Conservation (phyloP, 805 yeast genomes). For the Pachysolen tannophilus region DNA sequence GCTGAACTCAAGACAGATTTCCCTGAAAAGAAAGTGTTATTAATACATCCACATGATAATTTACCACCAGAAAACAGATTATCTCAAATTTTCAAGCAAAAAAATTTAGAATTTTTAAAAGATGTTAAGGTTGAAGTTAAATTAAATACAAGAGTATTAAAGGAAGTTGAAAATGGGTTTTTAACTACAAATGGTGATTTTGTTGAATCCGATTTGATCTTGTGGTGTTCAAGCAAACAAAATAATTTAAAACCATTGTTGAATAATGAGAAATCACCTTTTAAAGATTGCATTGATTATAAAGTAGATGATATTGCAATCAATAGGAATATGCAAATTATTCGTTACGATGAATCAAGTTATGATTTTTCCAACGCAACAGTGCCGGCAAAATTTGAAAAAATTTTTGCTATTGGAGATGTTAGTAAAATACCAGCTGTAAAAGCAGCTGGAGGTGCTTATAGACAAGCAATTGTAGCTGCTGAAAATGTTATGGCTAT, state of each 20-base stretch:
- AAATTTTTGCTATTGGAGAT: conserved; percentile 31
- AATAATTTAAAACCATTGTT: conserved; percentile 25
- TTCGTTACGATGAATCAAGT: conserved; percentile 10
- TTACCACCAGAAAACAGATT: conserved; percentile 35
- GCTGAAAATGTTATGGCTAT: too few relatives aligned
- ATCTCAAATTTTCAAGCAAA: conserved; percentile 15
- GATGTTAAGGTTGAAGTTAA: neutral
- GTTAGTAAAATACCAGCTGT: conserved; percentile 26
- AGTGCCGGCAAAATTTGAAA: conserved; percentile 12
- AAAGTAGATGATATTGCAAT: conserved; percentile 15
- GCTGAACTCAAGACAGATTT: conserved; percentile 35
- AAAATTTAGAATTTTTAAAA: neutral
- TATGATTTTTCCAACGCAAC: conserved; percentile 8
- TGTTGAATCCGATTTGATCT: conserved; percentile 22
- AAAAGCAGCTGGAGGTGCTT: conserved; percentile 34
- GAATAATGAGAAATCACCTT: conserved; percentile 11
- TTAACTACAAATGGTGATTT: conserved; percentile 16
- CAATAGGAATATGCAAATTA: conserved; percentile 16
- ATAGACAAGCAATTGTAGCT: conserved; percentile 18
- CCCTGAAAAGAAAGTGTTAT: conserved; percentile 27
- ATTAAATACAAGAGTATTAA: conserved; percentile 24
- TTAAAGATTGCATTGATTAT: conserved; percentile 17
- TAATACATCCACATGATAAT: conserved; percentile 32
- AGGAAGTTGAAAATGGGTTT: conserved; percentile 16
- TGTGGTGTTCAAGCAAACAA: conserved; percentile 29